phyloP scores from a whole-genome alignment of 1,139 yeast species.

The Candida albicans region DNA sequence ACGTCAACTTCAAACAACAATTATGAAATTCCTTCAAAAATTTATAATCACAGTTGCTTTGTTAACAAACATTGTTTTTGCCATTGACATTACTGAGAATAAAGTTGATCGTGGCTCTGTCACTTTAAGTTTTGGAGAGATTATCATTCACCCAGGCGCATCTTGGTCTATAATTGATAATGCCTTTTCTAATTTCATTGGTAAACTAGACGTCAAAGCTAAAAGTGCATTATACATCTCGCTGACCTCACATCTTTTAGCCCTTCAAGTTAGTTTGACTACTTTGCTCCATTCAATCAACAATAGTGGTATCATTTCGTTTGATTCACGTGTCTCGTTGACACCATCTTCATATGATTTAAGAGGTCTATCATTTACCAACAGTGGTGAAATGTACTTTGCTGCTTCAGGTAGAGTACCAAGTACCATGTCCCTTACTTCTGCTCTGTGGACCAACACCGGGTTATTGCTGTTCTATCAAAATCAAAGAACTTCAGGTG shows the following conservation, averaged over 20 bases:
- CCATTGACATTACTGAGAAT: conserved; percentile 4
- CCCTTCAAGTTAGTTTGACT: conserved; percentile 12
- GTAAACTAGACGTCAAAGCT: conserved; percentile 19
- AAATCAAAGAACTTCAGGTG: conserved; percentile 18
- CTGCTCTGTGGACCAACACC: conserved; percentile 22
- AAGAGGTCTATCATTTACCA: conserved; percentile 19
- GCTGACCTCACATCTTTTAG: conserved; percentile 2
- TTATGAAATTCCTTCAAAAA: no score
- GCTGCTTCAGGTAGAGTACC: conserved; percentile 23
- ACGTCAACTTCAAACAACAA: no score
- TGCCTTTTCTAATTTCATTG: conserved; percentile 23
- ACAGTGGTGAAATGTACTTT: conserved; percentile 28
- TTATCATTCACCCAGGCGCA: conserved; percentile 26
- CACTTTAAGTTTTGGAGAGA: conserved; percentile 25
- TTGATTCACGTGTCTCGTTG: conserved; percentile 19
- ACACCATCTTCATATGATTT: conserved; percentile 21
- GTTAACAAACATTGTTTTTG: not conserved
- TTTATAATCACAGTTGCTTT: no score
- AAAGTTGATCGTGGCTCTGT: conserved; percentile 19
- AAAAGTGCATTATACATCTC: conserved; percentile 27
- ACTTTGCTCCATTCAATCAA: conserved; percentile 12
- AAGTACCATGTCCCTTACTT: conserved; percentile 21
- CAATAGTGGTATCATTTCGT: conserved; percentile 23
- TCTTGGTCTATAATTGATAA: conserved; percentile 36
- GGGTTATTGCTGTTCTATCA: conserved; percentile 27